Base-by-base conservation (phyloP, 2,329 filamentous ascomycete species). In the Pseudogymnoascus sp. region DNA sequence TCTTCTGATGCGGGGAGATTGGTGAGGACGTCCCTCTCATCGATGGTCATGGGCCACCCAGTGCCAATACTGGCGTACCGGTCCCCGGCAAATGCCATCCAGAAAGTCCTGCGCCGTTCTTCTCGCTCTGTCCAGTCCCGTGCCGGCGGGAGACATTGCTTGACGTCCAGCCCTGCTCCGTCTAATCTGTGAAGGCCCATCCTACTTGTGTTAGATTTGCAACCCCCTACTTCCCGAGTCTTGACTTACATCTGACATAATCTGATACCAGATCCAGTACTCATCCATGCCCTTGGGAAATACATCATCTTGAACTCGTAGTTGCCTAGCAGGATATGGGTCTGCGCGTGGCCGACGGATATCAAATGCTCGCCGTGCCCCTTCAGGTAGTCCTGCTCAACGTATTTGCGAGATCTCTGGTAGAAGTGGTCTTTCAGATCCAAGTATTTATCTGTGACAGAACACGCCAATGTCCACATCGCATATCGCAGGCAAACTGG, bases 241-340 rank as follows among this genome's bases (percentile, higher is more conserved):
- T 18, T 27, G 18, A 73, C 82, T 73, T 72, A 86, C 93, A 97
- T 97, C 70, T 96, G 88, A 59, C 85, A 84, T 61, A 97, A 75
- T 59, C 93, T 84, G n/a, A 88, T 84, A 4, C 88, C 88, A 64
- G 89, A 82, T 21, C 93, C 94, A 2, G 90, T 88, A 67, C 90
- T 97, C 77, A 96, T 85, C 94, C 94, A 97, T 0, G 94, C 94
- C 67, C 94, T 81, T 1, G 94, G 93, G 69, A 97, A 97, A 73
- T 92, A 95, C 90, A 97, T 96, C 82, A 90, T 89, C 76, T 93
- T 96, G 79, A 97, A 97, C 74, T 99, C 94, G 69, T 96, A 97
- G 0, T 83, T 86, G 5, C 87, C 84, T 58, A 95, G 80, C 18
- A 97, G 78, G 27, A 86, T 79, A 81, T 95, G 95, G 1, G 90